Evolutionary conservation across 805 yeast genomes (phyloP).

Genomic region (Wickerhamomyces rabaulensis): DNA sequence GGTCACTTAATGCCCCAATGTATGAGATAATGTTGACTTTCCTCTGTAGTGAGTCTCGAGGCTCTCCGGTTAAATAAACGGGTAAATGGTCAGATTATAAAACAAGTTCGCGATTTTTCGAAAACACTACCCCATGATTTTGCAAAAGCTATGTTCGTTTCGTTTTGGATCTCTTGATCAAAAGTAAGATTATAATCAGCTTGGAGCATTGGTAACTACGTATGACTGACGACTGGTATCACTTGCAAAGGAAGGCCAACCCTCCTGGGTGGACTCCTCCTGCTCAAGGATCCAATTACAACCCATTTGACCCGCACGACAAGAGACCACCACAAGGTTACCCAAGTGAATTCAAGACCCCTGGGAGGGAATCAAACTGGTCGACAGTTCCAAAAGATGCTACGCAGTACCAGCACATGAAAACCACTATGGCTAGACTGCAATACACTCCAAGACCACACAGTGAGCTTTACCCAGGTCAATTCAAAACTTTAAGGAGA

Average conservation of each 20-base stretch:
- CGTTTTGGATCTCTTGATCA: no score
- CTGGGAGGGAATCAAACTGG: constrained; percentile 54
- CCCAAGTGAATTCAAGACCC: constrained; percentile 73
- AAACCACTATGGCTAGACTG: constrained; percentile 67
- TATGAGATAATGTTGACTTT: no score
- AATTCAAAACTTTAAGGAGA: constrained; percentile 62
- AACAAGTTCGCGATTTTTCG: no score
- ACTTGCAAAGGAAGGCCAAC: constrained; percentile 59
- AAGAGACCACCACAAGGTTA: constrained; percentile 77
- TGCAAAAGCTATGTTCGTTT: no score
- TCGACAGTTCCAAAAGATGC: constrained; percentile 59
- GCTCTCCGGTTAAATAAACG: no score
- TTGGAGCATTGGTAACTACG: no score
- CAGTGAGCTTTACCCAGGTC: constrained; percentile 72
- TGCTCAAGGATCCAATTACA: constrained; percentile 35
- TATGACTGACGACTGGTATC: constrained; percentile 8
- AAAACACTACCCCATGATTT: not conserved
- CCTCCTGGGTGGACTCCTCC: constrained; percentile 82
- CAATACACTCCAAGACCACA: constrained; percentile 77
- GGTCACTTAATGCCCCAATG: no score
- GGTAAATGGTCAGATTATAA: no score
- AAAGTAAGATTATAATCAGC: no score
- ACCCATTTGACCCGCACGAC: constrained; percentile 79
- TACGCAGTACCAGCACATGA: constrained; percentile 59
- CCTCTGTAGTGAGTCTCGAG: no score